phyloP scores from a whole-genome alignment of 2,329 filamentous ascomycete species.

The Exophiala alcalophila region DNA sequence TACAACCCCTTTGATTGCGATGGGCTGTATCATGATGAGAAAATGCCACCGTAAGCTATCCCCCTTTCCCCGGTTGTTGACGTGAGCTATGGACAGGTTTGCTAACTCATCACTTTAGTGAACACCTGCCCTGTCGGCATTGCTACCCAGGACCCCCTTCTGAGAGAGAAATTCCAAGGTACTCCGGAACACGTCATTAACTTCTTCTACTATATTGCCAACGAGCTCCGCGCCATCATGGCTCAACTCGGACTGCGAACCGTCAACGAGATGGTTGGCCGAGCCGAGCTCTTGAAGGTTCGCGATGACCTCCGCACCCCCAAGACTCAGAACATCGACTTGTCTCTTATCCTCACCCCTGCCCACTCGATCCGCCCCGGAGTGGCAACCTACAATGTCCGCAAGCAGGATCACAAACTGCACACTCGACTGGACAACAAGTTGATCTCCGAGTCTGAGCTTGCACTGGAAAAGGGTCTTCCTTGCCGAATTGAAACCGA shows the following conservation, averaged over 20 bases:
- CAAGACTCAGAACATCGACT: conserved; percentile 90
- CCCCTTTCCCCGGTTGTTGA: neutral
- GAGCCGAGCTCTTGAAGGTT: conserved; percentile 79
- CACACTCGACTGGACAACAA: conserved; percentile 95
- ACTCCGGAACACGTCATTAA: conserved; percentile 97
- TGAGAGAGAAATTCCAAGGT: conserved; percentile 89
- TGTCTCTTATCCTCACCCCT: conserved; percentile 88
- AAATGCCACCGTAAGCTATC: conserved; percentile 43
- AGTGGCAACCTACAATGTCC: conserved; percentile 94
- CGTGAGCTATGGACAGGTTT: too few species aligned
- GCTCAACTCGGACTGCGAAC: conserved; percentile 90
- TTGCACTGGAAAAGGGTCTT: conserved; percentile 89
- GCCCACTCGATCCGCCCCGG: conserved; percentile 94
- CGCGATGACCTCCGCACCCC: conserved; percentile 81
- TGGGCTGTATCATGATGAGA: conserved; percentile 95
- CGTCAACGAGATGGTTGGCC: conserved; percentile 97
- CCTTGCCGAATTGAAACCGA: conserved; percentile 93
- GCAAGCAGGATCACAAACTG: conserved; percentile 93
- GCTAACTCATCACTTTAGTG: conserved; percentile 30
- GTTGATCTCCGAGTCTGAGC: conserved; percentile 89
- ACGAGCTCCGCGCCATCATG: conserved; percentile 96
- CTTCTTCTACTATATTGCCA: conserved; percentile 97
- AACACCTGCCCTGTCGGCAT: conserved; percentile 92
- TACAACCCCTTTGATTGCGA: conserved; percentile 88
- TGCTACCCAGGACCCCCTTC: conserved; percentile 89